phyloP scores from a whole-genome alignment of 176 grass and related monocot genomes.

The Eleusine indica region DNA sequence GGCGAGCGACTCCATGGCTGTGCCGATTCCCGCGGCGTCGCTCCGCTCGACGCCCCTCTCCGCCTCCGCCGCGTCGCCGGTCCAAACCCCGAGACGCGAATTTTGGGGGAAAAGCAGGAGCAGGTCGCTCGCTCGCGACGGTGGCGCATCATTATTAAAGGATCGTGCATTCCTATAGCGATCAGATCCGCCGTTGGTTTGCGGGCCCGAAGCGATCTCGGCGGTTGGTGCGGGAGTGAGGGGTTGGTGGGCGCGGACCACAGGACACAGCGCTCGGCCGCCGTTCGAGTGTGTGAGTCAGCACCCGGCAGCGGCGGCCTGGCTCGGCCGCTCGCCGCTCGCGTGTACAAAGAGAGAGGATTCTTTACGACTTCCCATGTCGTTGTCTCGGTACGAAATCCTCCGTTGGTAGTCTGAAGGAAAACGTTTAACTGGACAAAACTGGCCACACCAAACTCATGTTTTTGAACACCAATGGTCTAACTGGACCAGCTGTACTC shows the following conservation, averaged over 20 bases:
- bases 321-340: not conserved
- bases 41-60: not conserved
- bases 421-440: not conserved
- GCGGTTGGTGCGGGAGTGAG: constrained; percentile 5
- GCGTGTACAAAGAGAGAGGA: not conserved
- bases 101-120: not conserved
- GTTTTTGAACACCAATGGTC: not conserved
- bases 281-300: constrained; percentile 31
- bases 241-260: constrained; percentile 23
- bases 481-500: not conserved
- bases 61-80: constrained; percentile 27
- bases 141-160: constrained; percentile 11
- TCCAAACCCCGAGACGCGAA: constrained; percentile 25
- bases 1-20: constrained; percentile 46
- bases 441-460: not conserved
- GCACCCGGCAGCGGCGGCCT: constrained; percentile 25
- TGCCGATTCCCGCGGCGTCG: not conserved
- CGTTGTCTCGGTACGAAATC: not conserved
- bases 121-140: not conserved
- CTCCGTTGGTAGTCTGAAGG: not conserved
- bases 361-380: not conserved
- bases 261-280: constrained; percentile 4
- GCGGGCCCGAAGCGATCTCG: constrained; percentile 14
- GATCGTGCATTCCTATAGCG: constrained; percentile 5
- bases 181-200: constrained; percentile 43